Evolutionary conservation across 2,329 filamentous ascomycete species (phyloP), one percentile per base, ranked within the genome.

Genomic region (Cladosporium sp.): DNA sequence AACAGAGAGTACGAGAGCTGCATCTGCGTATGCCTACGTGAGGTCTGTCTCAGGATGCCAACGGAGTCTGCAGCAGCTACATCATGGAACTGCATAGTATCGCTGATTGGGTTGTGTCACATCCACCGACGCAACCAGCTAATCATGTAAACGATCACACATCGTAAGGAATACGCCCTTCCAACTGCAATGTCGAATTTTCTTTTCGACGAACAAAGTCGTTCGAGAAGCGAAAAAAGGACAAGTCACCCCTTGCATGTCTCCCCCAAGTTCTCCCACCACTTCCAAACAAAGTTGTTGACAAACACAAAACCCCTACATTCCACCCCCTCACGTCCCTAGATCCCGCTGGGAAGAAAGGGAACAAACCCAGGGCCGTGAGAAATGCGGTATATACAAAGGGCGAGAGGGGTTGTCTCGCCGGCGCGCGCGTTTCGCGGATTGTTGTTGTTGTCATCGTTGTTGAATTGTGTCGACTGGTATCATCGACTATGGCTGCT

Each of bases 271-370:
- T n/a, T 28, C 50, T 53, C 50, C 50, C 50, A 53, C 31, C 53
- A 57, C n/a, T 21, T n/a, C 4, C 23, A 26, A 6, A 37, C 37
- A 33, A 59, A 28, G 8, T 46, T 60, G 35, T 60, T 60, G 57
- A 60, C 57, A 60, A 12, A 60, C 40, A 60, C 57, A 60, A 33
- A 28, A 57, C 12, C 55, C 37, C 28, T 49, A 60, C 57, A 60
- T 60, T 60, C 57, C 57, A 60, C 57, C 57, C 46, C 57, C 57
- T 60, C 57, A 60, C 57, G 57, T 50, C 37, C 6, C n/a, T 26
- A 49, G 28, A 31, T 26, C 35, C 40, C 57, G 26, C 37, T 8
- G 26, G 53, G 33, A 37, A 21, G 18, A 4, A 40, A 10, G 23
- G 33, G 55, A 26, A 16, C 55, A 37, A 5, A 28, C 23, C 23